Conservation (phyloP, 2,329 filamentous ascomycete genomes). For the Fusarium veterinarium region DNA sequence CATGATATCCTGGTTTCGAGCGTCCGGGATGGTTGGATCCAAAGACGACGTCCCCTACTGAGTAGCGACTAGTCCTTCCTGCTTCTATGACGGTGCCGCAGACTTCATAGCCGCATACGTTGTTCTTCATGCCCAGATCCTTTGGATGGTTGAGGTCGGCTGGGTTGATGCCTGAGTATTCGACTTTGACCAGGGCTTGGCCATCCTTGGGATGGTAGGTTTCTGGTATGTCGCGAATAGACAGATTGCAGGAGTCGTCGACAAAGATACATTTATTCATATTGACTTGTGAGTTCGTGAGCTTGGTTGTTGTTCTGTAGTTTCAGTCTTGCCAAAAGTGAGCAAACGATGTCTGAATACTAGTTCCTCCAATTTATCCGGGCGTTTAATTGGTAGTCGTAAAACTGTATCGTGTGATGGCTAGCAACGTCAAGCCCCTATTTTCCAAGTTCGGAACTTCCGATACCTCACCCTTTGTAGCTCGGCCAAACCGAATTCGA, state of each 20-base stretch:
- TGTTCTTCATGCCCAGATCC: not conserved
- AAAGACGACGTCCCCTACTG: not conserved
- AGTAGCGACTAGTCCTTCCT: not conserved
- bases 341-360: accelerated
- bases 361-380: not conserved
- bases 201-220: not conserved
- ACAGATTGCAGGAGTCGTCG: not conserved
- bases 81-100: not conserved
- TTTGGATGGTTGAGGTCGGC: not conserved
- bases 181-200: not conserved
- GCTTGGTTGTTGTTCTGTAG: not conserved
- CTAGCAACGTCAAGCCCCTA: accelerated
- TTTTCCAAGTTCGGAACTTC: not conserved
- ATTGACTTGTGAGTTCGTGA: not conserved
- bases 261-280: not conserved
- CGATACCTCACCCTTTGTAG: accelerated
- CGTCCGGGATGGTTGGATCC: not conserved
- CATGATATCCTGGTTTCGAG: not conserved
- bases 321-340: accelerated
- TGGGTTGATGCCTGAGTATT: not conserved
- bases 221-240: not conserved
- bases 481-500: not conserved
- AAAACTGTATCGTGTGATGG: accelerated
- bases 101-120: not conserved
- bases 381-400: too few relatives aligned